These are phyloP conservation scores for Plasmodium adleri DNA, from an alignment of 169 alveolate genomes.

Conservation along the genomic window DNA sequence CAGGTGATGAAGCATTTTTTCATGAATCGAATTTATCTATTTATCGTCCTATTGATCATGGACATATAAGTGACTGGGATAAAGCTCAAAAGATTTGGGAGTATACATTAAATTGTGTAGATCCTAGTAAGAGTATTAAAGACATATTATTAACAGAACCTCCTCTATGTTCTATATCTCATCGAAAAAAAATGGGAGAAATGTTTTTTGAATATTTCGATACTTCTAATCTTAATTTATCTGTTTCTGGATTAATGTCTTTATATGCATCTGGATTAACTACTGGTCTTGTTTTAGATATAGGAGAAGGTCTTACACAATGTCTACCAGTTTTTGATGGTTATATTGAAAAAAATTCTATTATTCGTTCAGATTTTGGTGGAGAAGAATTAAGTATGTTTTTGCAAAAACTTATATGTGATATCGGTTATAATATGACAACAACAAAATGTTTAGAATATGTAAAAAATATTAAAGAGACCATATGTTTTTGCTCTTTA, in stretches of 20 bases:
- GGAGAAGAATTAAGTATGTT: constrained; percentile 91
- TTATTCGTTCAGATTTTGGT: constrained; percentile 88
- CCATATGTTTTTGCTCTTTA: constrained; percentile 87
- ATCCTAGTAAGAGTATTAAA: constrained; percentile 30
- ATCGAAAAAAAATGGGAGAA: constrained; percentile 86
- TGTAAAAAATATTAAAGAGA: constrained; percentile 87
- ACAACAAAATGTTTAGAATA: constrained; percentile 86
- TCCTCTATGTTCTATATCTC: constrained; percentile 80
- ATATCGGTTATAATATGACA: constrained; percentile 85
- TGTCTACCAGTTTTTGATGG: constrained; percentile 93
- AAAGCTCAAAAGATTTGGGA: constrained; percentile 48
- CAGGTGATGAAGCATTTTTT: constrained; percentile 78
- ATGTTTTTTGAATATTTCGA: constrained; percentile 88
- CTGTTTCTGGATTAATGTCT: constrained; percentile 89
- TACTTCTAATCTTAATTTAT: constrained; percentile 86
- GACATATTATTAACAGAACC: constrained; percentile 82
- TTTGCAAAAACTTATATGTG: constrained; percentile 86
- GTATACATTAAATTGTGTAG: constrained; percentile 52
- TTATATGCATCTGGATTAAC: constrained; percentile 91
- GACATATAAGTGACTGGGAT: constrained; percentile 68
- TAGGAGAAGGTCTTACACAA: constrained; percentile 92
- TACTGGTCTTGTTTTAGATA: constrained; percentile 91
- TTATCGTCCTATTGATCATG: constrained; percentile 81
- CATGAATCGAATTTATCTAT: constrained; percentile 76
- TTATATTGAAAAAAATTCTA: constrained; percentile 86